These are phyloP conservation scores for Sherardia arvensis DNA, from an alignment of 257 asterid genomes.

Conservation along the genomic window DNA sequence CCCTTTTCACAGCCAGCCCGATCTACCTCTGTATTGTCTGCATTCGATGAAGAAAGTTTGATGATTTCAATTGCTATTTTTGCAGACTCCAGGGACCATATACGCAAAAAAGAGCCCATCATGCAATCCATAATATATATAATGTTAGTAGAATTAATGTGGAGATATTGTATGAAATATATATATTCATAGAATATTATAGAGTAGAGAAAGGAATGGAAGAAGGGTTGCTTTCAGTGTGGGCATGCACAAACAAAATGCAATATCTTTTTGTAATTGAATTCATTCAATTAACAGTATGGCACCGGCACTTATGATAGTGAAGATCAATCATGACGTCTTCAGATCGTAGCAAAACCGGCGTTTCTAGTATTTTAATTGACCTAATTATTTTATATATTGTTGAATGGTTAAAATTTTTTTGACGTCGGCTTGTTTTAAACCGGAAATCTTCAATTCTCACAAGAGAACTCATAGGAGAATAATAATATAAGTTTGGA, in stretches of 20 bases:
- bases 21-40: conserved; percentile 8
- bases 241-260: conserved; percentile 20
- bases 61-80: neutral
- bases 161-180: neutral
- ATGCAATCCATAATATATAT: too few relatives aligned
- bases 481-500: too few relatives aligned
- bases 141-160: neutral
- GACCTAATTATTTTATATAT: neutral
- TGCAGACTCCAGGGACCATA: conserved; percentile 16
- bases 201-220: neutral
- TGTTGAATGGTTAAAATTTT: neutral
- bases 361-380: too few relatives aligned
- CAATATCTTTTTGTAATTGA: neutral
- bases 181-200: neutral
- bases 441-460: too few relatives aligned
- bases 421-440: too few relatives aligned
- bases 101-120: neutral
- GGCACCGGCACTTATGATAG: neutral
- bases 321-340: neutral
- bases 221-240: conserved; percentile 23
- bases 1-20: conserved; percentile 10
- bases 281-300: neutral
- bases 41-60: conserved; percentile 7
- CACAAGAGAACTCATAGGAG: too few relatives aligned
- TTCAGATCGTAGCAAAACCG: neutral